Base-by-base conservation (phyloP, 2,329 filamentous ascomycete species). In the Hirsutella thompsonii region DNA sequence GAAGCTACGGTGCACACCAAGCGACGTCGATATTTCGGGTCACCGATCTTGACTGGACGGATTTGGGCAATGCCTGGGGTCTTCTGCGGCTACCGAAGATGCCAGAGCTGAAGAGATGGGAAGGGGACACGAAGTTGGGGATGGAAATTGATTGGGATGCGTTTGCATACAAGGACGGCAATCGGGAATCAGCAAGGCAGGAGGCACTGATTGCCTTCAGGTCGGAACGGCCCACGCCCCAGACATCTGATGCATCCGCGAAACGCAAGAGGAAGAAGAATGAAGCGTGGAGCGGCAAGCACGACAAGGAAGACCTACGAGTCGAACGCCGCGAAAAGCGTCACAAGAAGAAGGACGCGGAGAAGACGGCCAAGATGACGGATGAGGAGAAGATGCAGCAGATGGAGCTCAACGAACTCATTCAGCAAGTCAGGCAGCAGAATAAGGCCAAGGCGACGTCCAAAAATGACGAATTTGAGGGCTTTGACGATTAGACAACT, bases 11-110 rank as follows among this genome's bases (percentile, higher is more conserved):
- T 55, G 93, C 92, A 53, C 92, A 96, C 54, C 79, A 89, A 49
- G 88, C 90, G 1, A 81, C 78, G 44, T 93, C 87, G 53, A 96
- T 98, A 49, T 98, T 98, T 67, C 78, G 83, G 10, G 68, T 87
- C 2, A 60, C 70, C 3, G 87, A 93, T 52, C 69, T 95, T 14
- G 81, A 94, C 58, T 98, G 92, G 92, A 65, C 72, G 5, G 82
- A 88, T 40, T 69, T 92, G 1, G 90, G 80, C 1, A 70, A 77
- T 41, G 83, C 82, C 1, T 98, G 90, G 86, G 92, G 86, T 2
- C 69, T 98, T 1, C 68, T 95, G 2, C 80, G 80, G 39, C 70
- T 96, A 47, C 92, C 92, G 4, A 87, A 83, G 56, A 98, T 98
- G 92, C 90, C 92, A 0, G 92, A 98, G 59, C 65, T 86, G 40